Conservation (phyloP, 352 stramenopile species). For the Phytophthora pseudosyringae region DNA sequence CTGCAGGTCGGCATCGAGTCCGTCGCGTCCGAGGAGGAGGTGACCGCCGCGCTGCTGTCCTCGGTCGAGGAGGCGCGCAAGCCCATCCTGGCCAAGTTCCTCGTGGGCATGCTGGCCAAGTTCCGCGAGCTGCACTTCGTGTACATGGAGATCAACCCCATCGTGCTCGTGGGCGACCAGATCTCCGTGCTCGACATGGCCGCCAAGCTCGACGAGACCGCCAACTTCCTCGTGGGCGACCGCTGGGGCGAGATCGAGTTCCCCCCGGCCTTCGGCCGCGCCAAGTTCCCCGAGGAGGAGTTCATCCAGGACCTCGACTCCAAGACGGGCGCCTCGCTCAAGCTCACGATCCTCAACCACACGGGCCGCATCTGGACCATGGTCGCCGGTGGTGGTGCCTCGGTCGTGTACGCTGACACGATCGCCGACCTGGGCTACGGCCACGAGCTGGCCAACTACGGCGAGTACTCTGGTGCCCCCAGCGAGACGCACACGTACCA, state of each 20-base stretch:
- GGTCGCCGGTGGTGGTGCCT: slow-evolving; percentile 96
- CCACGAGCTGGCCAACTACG: slow-evolving; percentile 97
- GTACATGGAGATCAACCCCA: slow-evolving; percentile 99
- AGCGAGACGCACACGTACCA: slow-evolving; percentile 97
- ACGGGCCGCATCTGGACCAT: slow-evolving; percentile 97
- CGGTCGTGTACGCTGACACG: slow-evolving; percentile 97
- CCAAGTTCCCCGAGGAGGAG: slow-evolving; percentile 96
- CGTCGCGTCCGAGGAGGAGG: slow-evolving; percentile 69
- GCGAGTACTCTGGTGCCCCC: slow-evolving; percentile 97
- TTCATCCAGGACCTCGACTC: slow-evolving; percentile 96
- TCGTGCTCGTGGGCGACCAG: slow-evolving; percentile 92
- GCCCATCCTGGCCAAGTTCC: slow-evolving; percentile 88
- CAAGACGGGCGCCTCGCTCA: slow-evolving; percentile 96
- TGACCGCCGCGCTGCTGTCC: slow-evolving; percentile 74
- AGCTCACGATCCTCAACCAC: slow-evolving; percentile 98
- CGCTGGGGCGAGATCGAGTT: slow-evolving; percentile 96
- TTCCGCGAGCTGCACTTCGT: slow-evolving; percentile 97
- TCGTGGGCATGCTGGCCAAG: slow-evolving; percentile 90
- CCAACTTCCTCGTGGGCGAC: slow-evolving; percentile 92
- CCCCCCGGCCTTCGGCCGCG: slow-evolving; percentile 94
- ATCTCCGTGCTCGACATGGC: slow-evolving; percentile 96
- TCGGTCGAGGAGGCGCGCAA: slow-evolving; percentile 85
- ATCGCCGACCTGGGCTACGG: slow-evolving; percentile 95
- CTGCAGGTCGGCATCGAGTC: slow-evolving; percentile 88
- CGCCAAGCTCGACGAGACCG: slow-evolving; percentile 97